These are phyloP conservation scores for Tetrapisispora namnaoensis DNA, from an alignment of 805 yeast genomes.

Conservation along the genomic window DNA sequence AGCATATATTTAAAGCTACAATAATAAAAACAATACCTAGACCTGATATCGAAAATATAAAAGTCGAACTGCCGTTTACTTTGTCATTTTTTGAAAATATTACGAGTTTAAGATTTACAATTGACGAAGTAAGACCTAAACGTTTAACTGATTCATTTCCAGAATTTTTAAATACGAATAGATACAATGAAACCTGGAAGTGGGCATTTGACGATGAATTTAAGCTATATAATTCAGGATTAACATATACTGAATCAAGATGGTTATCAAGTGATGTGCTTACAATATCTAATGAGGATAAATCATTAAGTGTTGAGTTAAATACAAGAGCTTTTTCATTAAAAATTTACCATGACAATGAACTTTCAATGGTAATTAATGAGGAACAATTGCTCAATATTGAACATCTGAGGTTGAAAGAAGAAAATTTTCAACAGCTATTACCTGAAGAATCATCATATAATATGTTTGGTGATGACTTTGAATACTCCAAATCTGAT, in stretches of 20 bases:
- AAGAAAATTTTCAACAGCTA: slow-evolving; percentile 34
- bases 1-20: slow-evolving; percentile 34
- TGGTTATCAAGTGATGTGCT: slow-evolving; percentile 7
- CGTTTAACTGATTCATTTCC: slow-evolving; percentile 10
- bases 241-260: background rate
- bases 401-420: slow-evolving; percentile 65
- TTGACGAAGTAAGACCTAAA: slow-evolving; percentile 51
- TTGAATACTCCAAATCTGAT: slow-evolving; percentile 58
- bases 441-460: slow-evolving; percentile 52
- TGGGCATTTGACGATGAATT: slow-evolving; percentile 41
- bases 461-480: slow-evolving; percentile 62
- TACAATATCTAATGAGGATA: slow-evolving; percentile 4
- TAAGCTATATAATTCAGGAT: slow-evolving; percentile 11
- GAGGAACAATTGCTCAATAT: slow-evolving; percentile 61
- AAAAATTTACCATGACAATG: slow-evolving; percentile 36
- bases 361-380: slow-evolving; percentile 49
- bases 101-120: slow-evolving; percentile 48
- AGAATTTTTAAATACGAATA: slow-evolving; percentile 30
- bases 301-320: slow-evolving; percentile 36
- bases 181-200: slow-evolving; percentile 51
- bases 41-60: slow-evolving; percentile 26
- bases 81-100: slow-evolving; percentile 44
- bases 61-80: slow-evolving; percentile 44
- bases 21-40: slow-evolving; percentile 36
- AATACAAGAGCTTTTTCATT: slow-evolving; percentile 31